Conservation (phyloP, 768 basidiomycete genomes). For the Amylocystis lapponica region DNA sequence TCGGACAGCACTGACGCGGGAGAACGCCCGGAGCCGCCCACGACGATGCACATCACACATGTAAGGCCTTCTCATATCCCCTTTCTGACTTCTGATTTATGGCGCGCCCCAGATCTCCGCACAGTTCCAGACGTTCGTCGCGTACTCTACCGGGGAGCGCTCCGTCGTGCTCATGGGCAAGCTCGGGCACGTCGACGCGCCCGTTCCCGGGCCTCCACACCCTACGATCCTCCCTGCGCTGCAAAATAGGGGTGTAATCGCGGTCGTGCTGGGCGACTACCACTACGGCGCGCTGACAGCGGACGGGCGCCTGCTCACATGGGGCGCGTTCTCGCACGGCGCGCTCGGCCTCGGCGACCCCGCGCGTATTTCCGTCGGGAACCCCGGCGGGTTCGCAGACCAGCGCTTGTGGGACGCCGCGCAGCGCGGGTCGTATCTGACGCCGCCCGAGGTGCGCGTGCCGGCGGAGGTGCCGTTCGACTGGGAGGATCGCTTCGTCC, state of each 20-base stretch:
- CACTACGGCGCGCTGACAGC: constrained; percentile 84
- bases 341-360: constrained; percentile 88
- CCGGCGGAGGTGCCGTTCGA: constrained; percentile 76
- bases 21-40: constrained; percentile 26
- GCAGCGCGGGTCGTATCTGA: constrained; percentile 18
- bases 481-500: too few species aligned
- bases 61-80: constrained; percentile 38
- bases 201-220: neutral
- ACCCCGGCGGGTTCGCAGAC: constrained; percentile 53
- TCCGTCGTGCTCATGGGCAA: constrained; percentile 76
- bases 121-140: constrained; percentile 76
- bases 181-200: constrained; percentile 16
- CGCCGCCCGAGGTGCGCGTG: constrained; percentile 40
- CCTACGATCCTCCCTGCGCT: constrained; percentile 69
- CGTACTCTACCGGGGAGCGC: constrained; percentile 63
- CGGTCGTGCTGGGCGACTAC: constrained; percentile 88
- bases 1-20: constrained; percentile 18
- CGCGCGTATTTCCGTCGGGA: constrained; percentile 39
- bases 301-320: constrained; percentile 70
- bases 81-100: neutral
- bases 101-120: constrained; percentile 62
- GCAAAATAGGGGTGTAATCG: constrained; percentile 75
- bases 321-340: constrained; percentile 73
- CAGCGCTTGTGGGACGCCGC: constrained; percentile 29
- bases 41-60: constrained; percentile 65